A percentile compares a stretch with the other conserved stretches of the same genome.
Conservation (phyloP, 768 basidiomycete genomes). For the Mycena floridula region DNA sequence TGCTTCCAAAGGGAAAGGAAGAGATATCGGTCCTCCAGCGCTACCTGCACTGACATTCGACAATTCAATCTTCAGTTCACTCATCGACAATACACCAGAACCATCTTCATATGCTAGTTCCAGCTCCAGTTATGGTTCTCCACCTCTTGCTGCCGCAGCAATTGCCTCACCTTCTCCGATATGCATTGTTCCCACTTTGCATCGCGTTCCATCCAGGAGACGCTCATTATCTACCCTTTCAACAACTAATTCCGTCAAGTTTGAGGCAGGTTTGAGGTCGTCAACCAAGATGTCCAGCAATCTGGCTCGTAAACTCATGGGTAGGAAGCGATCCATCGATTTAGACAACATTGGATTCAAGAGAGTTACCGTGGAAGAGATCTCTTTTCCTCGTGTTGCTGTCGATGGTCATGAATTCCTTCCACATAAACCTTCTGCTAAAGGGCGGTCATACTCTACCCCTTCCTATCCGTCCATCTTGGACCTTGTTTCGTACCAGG, state of each 20-base stretch:
- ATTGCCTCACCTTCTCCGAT: no score
- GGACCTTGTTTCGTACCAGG: slow-evolving; percentile 48
- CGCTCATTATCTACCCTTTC: slow-evolving; percentile 53
- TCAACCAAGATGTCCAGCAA: slow-evolving; percentile 36
- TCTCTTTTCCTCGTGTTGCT: not conserved
- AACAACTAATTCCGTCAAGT: slow-evolving; percentile 40
- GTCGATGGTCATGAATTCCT: not conserved
- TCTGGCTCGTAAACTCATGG: slow-evolving; percentile 51
- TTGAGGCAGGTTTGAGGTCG: slow-evolving; percentile 40
- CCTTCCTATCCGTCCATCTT: slow-evolving; percentile 57
- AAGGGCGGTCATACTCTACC: slow-evolving; percentile 58
- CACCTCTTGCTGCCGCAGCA: no score
- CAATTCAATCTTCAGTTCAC: not conserved
- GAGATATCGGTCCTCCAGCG: slow-evolving; percentile 30
- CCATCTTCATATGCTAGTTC: slow-evolving; percentile 5
- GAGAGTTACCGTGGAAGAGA: not conserved
- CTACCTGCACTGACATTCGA: not conserved
- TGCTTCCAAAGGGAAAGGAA: no score
- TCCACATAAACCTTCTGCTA: slow-evolving; percentile 29
- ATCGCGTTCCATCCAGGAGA: no score
- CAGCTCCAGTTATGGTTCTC: slow-evolving; percentile 17
- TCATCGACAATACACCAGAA: slow-evolving; percentile 20
- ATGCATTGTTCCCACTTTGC: no score
- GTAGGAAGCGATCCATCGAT: no score
- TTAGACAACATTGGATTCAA: no score